Percentiles rank a stretch among this genome's conserved stretches.
phyloP scores from a whole-genome alignment of 352 stramenopile species.

The Elongisporangium anandrum region DNA sequence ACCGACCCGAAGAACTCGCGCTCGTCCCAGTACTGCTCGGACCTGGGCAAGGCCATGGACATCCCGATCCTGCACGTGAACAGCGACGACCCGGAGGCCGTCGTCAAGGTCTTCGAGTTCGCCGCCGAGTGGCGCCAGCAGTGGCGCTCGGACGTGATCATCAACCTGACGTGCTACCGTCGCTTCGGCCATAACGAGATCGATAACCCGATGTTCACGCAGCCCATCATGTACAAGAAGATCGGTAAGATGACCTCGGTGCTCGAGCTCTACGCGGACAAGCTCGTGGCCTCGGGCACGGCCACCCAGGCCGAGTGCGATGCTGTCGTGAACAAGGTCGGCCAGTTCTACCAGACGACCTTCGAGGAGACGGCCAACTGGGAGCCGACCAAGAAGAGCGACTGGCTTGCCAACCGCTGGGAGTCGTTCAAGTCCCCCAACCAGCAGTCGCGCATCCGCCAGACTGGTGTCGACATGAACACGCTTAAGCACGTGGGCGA shows the following conservation, averaged over 20 bases:
- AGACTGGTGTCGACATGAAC: slow-evolving; percentile 92
- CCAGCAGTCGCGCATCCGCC: slow-evolving; percentile 88
- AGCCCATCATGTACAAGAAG: slow-evolving; percentile 96
- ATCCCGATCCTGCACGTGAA: slow-evolving; percentile 92
- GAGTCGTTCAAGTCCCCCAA: slow-evolving; percentile 96
- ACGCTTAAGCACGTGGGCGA: slow-evolving; percentile 89
- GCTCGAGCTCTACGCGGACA: slow-evolving; percentile 86
- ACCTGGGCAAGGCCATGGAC: slow-evolving; percentile 97
- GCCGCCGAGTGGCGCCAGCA: slow-evolving; percentile 74
- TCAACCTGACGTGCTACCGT: slow-evolving; percentile 98
- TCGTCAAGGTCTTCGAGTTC: slow-evolving; percentile 89
- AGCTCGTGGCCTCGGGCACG: slow-evolving; percentile 35
- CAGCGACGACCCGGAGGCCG: slow-evolving; percentile 92
- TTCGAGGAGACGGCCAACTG: slow-evolving; percentile 94
- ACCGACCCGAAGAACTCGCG: slow-evolving; percentile 93
- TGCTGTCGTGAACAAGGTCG: slow-evolving; percentile 83
- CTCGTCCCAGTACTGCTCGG: slow-evolving; percentile 95
- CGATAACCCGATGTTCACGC: slow-evolving; percentile 98
- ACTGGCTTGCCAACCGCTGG: slow-evolving; percentile 96
- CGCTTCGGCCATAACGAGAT: slow-evolving; percentile 98
- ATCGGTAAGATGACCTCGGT: slow-evolving; percentile 92
- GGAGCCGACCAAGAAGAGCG: slow-evolving; percentile 82
- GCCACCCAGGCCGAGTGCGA: slow-evolving; percentile 85
- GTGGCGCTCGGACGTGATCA: slow-evolving; percentile 92
- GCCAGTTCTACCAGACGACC: slow-evolving; percentile 87